These are phyloP conservation scores for Penicillium malachiteum DNA, from an alignment of 495 filamentous ascomycete genomes.

Conservation along the genomic window DNA sequence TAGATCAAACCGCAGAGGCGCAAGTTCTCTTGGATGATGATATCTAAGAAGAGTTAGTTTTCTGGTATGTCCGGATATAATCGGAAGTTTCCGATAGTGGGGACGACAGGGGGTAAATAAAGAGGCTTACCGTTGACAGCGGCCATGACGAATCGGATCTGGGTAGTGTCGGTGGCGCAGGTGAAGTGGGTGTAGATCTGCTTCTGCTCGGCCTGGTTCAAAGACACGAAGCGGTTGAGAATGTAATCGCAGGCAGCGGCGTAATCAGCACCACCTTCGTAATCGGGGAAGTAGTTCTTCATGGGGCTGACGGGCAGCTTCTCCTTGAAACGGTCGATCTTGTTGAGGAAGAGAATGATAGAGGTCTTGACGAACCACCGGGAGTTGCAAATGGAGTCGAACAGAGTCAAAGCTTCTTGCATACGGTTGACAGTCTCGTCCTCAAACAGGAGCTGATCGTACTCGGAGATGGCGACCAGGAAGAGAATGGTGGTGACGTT, in stretches of 20 bases:
- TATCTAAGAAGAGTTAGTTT: conserved; percentile 58
- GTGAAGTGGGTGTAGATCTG: conserved; percentile 99
- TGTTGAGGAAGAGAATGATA: conserved; percentile 99
- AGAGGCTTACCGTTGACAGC: conserved; percentile 87
- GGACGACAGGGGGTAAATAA: background rate
- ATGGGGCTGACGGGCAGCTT: conserved; percentile 98
- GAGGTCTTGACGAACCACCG: conserved; percentile 99
- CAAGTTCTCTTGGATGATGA: conserved; percentile 99
- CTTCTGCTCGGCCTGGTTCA: conserved; percentile 98
- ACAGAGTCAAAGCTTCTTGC: conserved; percentile 97
- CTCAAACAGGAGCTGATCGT: conserved; percentile 97
- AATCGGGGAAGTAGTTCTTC: conserved; percentile 99
- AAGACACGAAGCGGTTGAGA: conserved; percentile 90
- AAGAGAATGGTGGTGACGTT: conserved; percentile 99
- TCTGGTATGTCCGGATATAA: background rate
- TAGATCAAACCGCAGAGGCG: conserved; percentile 97
- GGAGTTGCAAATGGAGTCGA: conserved; percentile 99
- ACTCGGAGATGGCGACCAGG: conserved; percentile 97
- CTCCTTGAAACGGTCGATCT: conserved; percentile 99
- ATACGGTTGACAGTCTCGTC: conserved; percentile 89
- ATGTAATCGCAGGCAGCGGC: conserved; percentile 94
- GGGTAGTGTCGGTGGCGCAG: conserved; percentile 95
- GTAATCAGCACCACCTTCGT: conserved; percentile 92
- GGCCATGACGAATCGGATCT: conserved; percentile 99
- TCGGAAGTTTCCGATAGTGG: background rate